phyloP scores from a whole-genome alignment of 2,329 filamentous ascomycete species.

The Proliferodiscus dingleyae region DNA sequence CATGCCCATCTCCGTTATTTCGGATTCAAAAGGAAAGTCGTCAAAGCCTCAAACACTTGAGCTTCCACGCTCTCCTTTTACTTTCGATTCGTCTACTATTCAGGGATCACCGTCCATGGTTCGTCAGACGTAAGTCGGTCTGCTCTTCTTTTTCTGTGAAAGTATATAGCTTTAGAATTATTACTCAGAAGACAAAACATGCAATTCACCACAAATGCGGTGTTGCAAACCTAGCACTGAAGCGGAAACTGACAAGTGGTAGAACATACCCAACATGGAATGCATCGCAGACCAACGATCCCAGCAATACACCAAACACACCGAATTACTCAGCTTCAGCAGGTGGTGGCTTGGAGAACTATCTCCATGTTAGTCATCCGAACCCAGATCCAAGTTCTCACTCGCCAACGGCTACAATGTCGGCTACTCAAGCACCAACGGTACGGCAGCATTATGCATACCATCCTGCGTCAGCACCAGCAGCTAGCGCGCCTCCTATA shows the following conservation, averaged over 20 bases:
- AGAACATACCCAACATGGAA: constrained; percentile 27
- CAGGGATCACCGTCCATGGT: constrained; percentile 25
- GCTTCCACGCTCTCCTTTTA: constrained; percentile 29
- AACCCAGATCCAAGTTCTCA: constrained; percentile 15
- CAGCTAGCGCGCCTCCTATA: constrained; percentile 11
- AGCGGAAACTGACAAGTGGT: constrained; percentile 14
- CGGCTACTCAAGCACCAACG: constrained; percentile 9
- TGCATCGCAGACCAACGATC: constrained; percentile 25
- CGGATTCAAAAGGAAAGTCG: constrained; percentile 20
- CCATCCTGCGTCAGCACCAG: constrained; percentile 14
- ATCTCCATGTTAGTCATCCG: constrained; percentile 25
- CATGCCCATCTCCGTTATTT: constrained; percentile 15
- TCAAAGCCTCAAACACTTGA: constrained; percentile 25
- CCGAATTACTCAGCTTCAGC: constrained; percentile 21
- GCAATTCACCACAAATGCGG: no score
- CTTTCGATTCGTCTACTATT: constrained; percentile 29
- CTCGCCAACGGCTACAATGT: constrained; percentile 15
- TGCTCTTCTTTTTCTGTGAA: neutral
- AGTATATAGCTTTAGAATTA: neutral
- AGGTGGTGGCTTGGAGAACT: constrained; percentile 21
- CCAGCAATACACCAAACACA: constrained; percentile 21
- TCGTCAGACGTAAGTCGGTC: constrained; percentile 27
- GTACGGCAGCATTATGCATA: constrained; percentile 18
- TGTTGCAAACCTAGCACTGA: no score
- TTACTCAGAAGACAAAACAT: no score